Conservation (phyloP, 306 rosid genomes). For the Vigna mungo region DNA sequence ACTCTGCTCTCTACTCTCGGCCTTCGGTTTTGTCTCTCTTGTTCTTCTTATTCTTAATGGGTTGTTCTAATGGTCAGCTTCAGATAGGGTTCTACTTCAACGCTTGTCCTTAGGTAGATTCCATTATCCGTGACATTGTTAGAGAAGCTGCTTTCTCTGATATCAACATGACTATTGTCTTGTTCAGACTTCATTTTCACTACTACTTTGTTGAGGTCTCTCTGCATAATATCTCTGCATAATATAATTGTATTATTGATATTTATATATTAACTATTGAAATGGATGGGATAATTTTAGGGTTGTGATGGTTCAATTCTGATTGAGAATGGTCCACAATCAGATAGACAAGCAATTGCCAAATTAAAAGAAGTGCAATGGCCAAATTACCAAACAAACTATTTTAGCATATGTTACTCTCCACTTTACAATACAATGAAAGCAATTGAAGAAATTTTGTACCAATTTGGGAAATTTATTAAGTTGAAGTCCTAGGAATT, state of each 20-base stretch:
- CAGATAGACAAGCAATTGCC: conserved; percentile 63
- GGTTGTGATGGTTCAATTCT: conserved; percentile 95
- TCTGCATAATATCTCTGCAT: too few relatives aligned
- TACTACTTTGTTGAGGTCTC: conserved; percentile 81
- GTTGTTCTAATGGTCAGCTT: conserved; percentile 50
- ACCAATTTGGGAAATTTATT: conserved; percentile 26
- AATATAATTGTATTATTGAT: too few relatives aligned
- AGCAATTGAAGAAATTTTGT: not conserved
- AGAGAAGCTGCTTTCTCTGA: conserved; percentile 53
- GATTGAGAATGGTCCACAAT: conserved; percentile 53
- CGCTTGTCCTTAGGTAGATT: conserved; percentile 72
- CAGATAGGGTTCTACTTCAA: conserved; percentile 65
- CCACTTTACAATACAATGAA: not conserved
- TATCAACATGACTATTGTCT: conserved; percentile 57
- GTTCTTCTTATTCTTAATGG: conserved; percentile 39
- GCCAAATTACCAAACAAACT: conserved; percentile 35
- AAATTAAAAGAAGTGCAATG: conserved; percentile 4
- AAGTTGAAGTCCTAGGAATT: conserved; percentile 18
- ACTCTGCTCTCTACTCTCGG: too few relatives aligned
- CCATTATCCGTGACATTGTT: conserved; percentile 57
- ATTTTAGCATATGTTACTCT: not conserved
- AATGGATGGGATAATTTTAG: conserved; percentile 48
- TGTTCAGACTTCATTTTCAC: conserved; percentile 91
- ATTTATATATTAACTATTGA: not conserved
- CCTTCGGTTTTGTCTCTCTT: conserved; percentile 23